These are phyloP conservation scores for Fomitopsis pulvina DNA, from an alignment of 768 basidiomycete genomes.

Conservation along the genomic window DNA sequence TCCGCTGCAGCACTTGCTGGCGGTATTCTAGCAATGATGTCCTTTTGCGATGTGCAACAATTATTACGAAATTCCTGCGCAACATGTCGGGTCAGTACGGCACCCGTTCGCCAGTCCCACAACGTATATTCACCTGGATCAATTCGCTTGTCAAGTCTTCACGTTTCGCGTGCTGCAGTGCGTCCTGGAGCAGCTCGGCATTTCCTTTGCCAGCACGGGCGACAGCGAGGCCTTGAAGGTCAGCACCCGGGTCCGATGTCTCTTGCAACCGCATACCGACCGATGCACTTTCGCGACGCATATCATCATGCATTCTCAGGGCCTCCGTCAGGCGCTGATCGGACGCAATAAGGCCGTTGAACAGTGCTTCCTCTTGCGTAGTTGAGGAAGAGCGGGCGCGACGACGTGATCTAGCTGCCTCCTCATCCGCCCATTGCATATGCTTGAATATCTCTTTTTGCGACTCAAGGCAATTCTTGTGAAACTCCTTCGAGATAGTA, in stretches of 20 bases:
- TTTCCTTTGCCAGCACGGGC: constrained; percentile 37
- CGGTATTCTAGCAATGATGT: constrained; percentile 81
- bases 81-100: neutral
- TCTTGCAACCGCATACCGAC: neutral
- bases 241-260: neutral
- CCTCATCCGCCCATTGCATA: constrained; percentile 84
- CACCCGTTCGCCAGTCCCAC: neutral
- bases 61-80: constrained; percentile 74
- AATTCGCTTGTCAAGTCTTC: constrained; percentile 48
- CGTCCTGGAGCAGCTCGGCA: constrained; percentile 65
- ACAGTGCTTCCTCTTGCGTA: constrained; percentile 67
- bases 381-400: constrained; percentile 1
- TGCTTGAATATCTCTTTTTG: constrained; percentile 81
- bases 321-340: constrained; percentile 64
- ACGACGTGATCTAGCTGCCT: constrained; percentile 62
- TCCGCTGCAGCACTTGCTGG: constrained; percentile 86
- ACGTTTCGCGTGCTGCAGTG: constrained; percentile 60
- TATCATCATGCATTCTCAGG: constrained; percentile 69
- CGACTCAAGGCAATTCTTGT: constrained; percentile 65
- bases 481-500: constrained; percentile 60
- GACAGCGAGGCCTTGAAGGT: neutral
- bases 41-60: constrained; percentile 74
- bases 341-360: constrained; percentile 67
- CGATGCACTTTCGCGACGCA: constrained; percentile 34
- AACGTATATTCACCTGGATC: constrained; percentile 32